Conservation (phyloP, 2,329 filamentous ascomycete genomes). For the Penicillium corylophilum region DNA sequence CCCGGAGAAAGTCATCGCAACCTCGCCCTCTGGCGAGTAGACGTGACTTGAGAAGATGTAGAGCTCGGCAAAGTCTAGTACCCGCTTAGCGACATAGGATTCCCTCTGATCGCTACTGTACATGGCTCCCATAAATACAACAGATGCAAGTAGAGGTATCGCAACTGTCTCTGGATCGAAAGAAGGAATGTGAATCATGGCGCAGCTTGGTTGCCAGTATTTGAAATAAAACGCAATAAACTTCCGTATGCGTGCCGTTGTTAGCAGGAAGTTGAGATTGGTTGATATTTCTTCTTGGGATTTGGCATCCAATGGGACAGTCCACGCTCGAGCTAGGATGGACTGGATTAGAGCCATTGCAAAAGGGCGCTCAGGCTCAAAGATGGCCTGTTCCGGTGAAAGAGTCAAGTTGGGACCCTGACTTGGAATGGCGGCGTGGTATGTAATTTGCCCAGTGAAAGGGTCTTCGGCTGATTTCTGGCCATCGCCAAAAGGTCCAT, state of each 20-base stretch:
- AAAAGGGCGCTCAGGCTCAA: slow-evolving; percentile 40
- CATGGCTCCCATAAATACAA: slow-evolving; percentile 48
- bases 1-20: slow-evolving; percentile 34
- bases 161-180: slow-evolving; percentile 42
- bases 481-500: slow-evolving; percentile 34
- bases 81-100: slow-evolving; percentile 36
- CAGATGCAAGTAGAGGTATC: slow-evolving; percentile 39
- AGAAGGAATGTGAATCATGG: slow-evolving; percentile 44
- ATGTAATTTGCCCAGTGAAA: slow-evolving; percentile 20
- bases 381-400: slow-evolving; percentile 22
- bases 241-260: slow-evolving; percentile 42
- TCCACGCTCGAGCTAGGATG: slow-evolving; percentile 41
- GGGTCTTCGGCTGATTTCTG: slow-evolving; percentile 25
- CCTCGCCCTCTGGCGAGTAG: slow-evolving; percentile 43
- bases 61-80: slow-evolving; percentile 46
- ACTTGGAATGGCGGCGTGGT: slow-evolving; percentile 14
- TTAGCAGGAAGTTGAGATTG: slow-evolving; percentile 42
- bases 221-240: slow-evolving; percentile 46
- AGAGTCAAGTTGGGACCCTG: slow-evolving; percentile 23
- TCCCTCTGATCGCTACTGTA: slow-evolving; percentile 45
- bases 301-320: slow-evolving; percentile 38
- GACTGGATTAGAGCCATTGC: slow-evolving; percentile 41
- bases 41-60: slow-evolving; percentile 45
- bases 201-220: slow-evolving; percentile 47
- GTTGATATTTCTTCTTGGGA: slow-evolving; percentile 41